Evolutionary conservation across 2,329 filamentous ascomycete genomes (phyloP).

Genomic region (Blumeriella jaapii): DNA sequence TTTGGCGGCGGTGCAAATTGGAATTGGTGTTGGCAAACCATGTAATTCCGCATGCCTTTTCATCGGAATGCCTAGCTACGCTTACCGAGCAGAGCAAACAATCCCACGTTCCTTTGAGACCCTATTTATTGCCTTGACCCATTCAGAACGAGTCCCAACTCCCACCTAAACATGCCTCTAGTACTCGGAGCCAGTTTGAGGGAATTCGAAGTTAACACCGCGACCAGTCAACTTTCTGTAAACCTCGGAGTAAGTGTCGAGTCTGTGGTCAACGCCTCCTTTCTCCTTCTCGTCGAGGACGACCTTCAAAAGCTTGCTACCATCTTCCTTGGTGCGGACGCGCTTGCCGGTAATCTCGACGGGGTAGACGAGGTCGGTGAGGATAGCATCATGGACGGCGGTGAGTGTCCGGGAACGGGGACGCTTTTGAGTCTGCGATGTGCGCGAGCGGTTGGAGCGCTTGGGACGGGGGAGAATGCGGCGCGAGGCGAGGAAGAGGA

Average conservation of each 20-base stretch:
- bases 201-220: constrained; percentile 97
- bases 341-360: constrained; percentile 99
- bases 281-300: constrained; percentile 99
- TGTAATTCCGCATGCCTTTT: constrained; percentile 20
- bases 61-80: constrained; percentile 19
- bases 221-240: constrained; percentile 97
- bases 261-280: constrained; percentile 96
- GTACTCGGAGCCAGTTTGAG: constrained; percentile 73
- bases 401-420: constrained; percentile 96
- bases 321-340: constrained; percentile 96
- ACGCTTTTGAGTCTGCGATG: constrained; percentile 96
- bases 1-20: no score
- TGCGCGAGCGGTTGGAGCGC: constrained; percentile 93
- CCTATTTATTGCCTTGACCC: constrained; percentile 15
- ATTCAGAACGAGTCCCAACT: constrained; percentile 4
- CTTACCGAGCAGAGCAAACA: constrained; percentile 12
- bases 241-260: constrained; percentile 99
- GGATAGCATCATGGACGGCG: constrained; percentile 97
- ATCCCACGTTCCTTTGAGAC: constrained; percentile 23
- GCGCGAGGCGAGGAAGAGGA: constrained; percentile 96
- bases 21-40: no score
- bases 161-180: constrained; percentile 39
- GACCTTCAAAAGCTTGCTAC: constrained; percentile 97
- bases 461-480: constrained; percentile 98
- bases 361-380: constrained; percentile 95